A percentile compares a stretch with the other conserved stretches of the same genome.
phyloP scores from a whole-genome alignment of 176 grass and related monocot species.

The Otatea glauca region DNA sequence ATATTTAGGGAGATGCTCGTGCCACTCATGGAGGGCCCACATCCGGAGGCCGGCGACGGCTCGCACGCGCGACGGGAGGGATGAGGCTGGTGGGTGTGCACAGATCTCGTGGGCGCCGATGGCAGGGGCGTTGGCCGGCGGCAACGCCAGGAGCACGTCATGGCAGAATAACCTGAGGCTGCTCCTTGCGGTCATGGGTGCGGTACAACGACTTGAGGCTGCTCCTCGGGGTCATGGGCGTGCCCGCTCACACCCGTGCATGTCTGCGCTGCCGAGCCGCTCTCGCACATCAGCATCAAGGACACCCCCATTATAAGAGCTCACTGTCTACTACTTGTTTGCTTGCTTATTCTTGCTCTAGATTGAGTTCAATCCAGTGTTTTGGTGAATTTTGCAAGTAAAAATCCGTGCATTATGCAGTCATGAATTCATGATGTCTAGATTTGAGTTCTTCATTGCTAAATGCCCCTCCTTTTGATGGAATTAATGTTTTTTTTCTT shows the following conservation, averaged over 20 bases:
- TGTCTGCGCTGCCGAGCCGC: constrained; percentile 74
- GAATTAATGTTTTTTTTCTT: constrained; percentile 14
- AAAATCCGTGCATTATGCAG: background rate
- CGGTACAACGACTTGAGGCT: constrained; percentile 70
- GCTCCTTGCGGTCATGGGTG: no score
- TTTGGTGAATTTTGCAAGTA: background rate
- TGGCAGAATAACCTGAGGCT: no score
- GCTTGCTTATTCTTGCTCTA: constrained; percentile 16
- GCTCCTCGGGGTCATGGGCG: constrained; percentile 82
- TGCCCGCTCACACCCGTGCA: constrained; percentile 75
- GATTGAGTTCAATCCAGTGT: constrained; percentile 14
- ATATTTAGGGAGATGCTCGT: constrained; percentile 70
- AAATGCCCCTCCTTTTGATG: background rate
- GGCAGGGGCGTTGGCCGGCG: background rate
- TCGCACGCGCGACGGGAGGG: constrained; percentile 49
- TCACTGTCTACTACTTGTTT: background rate
- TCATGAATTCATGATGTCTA: background rate
- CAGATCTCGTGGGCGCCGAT: constrained; percentile 59
- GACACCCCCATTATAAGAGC: constrained; percentile 84
- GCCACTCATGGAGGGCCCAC: constrained; percentile 80
- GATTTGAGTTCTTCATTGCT: constrained; percentile 38
- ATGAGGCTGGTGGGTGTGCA: constrained; percentile 65
- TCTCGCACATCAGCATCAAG: constrained; percentile 88
- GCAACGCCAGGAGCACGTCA: background rate
- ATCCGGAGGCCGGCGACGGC: constrained; percentile 54